Evolutionary conservation across 2,329 filamentous ascomycete genomes (phyloP).

Genomic region (Anisogramma anomala): DNA sequence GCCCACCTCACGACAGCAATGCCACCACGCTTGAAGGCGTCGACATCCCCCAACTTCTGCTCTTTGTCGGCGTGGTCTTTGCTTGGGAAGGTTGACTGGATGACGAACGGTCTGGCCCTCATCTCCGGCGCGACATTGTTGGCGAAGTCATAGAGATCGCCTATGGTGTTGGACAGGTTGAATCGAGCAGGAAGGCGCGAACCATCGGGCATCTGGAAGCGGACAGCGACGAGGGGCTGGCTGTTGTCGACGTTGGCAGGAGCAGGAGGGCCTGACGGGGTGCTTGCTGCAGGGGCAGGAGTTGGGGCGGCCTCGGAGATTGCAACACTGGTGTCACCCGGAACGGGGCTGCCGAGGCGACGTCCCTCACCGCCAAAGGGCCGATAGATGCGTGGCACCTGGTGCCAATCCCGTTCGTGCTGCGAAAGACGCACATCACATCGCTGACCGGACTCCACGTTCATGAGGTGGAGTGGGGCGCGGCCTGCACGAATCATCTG

Average conservation of each 20-base stretch:
- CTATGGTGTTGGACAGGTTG: conserved; percentile 67
- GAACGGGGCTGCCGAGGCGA: conserved; percentile 66
- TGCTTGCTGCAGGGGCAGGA: conserved; percentile 19
- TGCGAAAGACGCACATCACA: conserved; percentile 71
- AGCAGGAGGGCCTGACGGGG: conserved; percentile 19
- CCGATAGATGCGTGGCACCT: conserved; percentile 62
- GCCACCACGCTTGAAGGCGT: conserved; percentile 55
- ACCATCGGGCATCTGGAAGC: conserved; percentile 69
- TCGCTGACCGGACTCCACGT: conserved; percentile 61
- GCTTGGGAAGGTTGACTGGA: conserved; percentile 74
- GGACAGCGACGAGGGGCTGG: conserved; percentile 56
- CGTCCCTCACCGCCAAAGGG: conserved; percentile 63
- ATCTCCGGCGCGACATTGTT: conserved; percentile 49
- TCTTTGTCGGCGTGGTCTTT: conserved; percentile 64
- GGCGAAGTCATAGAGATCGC: conserved; percentile 67
- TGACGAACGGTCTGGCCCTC: conserved; percentile 51
- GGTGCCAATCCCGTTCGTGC: conserved; percentile 61
- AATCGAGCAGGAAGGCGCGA: conserved; percentile 68
- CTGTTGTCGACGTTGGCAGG: conserved; percentile 46
- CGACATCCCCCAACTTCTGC: conserved; percentile 45
- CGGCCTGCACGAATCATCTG: conserved; percentile 66
- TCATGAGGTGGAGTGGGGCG: conserved; percentile 67
- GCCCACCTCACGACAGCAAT: conserved; percentile 53
- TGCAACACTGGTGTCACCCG: conserved; percentile 35
- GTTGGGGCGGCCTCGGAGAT: conserved; percentile 23